A percentile compares a stretch with the other conserved stretches of the same genome.
Conservation (phyloP, 1,139 yeast species). For the Diutina pseudorugosa region DNA sequence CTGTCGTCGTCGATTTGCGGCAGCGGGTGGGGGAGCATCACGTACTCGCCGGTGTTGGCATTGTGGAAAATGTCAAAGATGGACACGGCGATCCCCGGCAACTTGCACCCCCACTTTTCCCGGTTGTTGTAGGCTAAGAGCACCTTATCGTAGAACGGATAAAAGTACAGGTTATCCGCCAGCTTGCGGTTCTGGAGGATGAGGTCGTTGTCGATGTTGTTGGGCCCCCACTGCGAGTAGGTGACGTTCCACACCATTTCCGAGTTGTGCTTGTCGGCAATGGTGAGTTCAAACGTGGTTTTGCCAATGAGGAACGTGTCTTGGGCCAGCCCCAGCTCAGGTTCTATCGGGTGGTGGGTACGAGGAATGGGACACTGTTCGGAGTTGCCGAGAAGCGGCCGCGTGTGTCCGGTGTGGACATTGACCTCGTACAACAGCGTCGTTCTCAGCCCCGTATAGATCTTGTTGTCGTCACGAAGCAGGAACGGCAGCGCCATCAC, state of each 20-base stretch:
- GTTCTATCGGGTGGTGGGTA: slow-evolving; percentile 3
- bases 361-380: slow-evolving; percentile 3
- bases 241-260: slow-evolving; percentile 77
- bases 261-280: slow-evolving; percentile 42
- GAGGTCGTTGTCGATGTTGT: slow-evolving; percentile 68
- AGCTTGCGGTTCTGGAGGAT: slow-evolving; percentile 38
- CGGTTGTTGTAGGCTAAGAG: slow-evolving; percentile 54
- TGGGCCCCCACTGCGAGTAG: slow-evolving; percentile 88
- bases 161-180: slow-evolving; percentile 62
- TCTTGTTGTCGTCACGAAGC: slow-evolving; percentile 69
- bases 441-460: slow-evolving; percentile 76
- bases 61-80: slow-evolving; percentile 53
- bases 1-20: slow-evolving; percentile 28
- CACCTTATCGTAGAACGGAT: slow-evolving; percentile 74
- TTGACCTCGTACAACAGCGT: slow-evolving; percentile 71
- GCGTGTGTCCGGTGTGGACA: slow-evolving; percentile 63
- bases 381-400: neutral
- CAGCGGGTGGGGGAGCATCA: slow-evolving; percentile 58
- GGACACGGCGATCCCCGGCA: slow-evolving; percentile 57
- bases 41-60: slow-evolving; percentile 22
- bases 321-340: slow-evolving; percentile 2
- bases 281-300: slow-evolving; percentile 34
- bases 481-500: slow-evolving; percentile 79
- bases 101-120: slow-evolving; percentile 58
- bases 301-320: slow-evolving; percentile 34